These are phyloP conservation scores for Arabidopsis hybrid DNA, from an alignment of 441 rosid species.

Conservation along the genomic window DNA sequence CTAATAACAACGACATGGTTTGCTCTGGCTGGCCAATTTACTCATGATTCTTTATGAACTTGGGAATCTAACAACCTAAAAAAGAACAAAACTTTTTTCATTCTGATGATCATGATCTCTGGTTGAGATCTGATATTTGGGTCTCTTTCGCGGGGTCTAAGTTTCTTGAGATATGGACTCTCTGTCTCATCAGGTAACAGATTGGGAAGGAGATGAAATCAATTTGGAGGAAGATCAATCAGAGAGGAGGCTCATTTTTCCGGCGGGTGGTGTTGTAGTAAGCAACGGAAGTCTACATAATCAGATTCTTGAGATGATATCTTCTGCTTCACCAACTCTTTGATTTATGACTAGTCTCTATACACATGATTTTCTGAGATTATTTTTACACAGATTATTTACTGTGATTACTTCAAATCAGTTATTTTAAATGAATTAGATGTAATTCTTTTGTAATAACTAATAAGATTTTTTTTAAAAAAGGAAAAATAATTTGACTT, in stretches of 20 bases:
- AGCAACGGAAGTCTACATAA: conserved; percentile 63
- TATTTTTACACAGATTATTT: background rate
- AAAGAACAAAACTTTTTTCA: background rate
- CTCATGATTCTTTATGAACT: background rate
- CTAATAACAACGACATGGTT: background rate
- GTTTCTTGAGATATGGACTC: conserved; percentile 4
- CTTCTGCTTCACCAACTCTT: conserved; percentile 51
- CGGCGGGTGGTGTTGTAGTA: conserved; percentile 70
- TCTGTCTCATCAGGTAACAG: conserved; percentile 61
- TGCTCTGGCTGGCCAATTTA: background rate
- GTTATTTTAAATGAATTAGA: no score
- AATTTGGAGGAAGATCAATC: conserved; percentile 65
- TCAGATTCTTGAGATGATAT: conserved; percentile 58
- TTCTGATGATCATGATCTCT: conserved; percentile 4
- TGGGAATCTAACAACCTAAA: background rate
- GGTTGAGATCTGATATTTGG: background rate
- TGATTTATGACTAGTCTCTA: conserved; percentile 18
- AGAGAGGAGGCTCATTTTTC: conserved; percentile 65
- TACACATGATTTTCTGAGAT: background rate
- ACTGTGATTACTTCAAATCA: background rate
- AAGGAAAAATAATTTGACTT: no score
- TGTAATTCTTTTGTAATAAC: no score
- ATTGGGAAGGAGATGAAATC: conserved; percentile 73
- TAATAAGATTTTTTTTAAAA: no score
- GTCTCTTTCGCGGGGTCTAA: background rate